Percentiles rank a stretch among this genome's conserved stretches.
Evolutionary conservation across 1,284 basidiomycete genomes (phyloP).

Genomic region (Stygiomarasmius scandens): DNA sequence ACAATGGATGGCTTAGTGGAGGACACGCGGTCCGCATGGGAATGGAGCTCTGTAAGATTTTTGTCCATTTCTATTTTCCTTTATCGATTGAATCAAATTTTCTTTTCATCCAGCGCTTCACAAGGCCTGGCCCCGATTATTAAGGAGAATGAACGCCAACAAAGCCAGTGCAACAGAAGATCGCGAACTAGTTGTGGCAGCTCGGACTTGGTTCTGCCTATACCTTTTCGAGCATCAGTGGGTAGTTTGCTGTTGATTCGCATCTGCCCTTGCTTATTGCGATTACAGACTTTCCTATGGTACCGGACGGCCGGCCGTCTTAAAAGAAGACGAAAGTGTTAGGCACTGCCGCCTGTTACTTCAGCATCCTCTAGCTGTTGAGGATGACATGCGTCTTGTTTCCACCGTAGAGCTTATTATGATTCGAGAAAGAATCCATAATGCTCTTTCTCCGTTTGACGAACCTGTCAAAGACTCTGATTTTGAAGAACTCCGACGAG

Average conservation of each 20-base stretch:
- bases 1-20: constrained; percentile 89
- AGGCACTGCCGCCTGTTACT: constrained; percentile 80
- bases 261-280: neutral
- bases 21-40: constrained; percentile 94
- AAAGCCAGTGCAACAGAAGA: constrained; percentile 71
- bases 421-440: constrained; percentile 77
- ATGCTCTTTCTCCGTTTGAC: constrained; percentile 69
- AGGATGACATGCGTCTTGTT: constrained; percentile 93
- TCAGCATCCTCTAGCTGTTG: constrained; percentile 85
- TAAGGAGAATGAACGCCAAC: constrained; percentile 68
- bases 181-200: constrained; percentile 75
- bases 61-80: constrained; percentile 1
- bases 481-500: constrained; percentile 63
- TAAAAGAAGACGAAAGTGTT: constrained; percentile 91
- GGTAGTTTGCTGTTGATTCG: constrained; percentile 29
- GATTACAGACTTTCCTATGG: constrained; percentile 83
- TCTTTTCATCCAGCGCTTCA: constrained; percentile 66
- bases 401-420: constrained; percentile 88
- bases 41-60: constrained; percentile 76
- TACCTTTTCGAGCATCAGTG: constrained; percentile 94
- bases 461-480: constrained; percentile 68
- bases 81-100: neutral
- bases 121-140: constrained; percentile 84
- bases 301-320: constrained; percentile 87
- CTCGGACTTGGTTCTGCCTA: constrained; percentile 88